Percentiles rank a stretch among this genome's conserved stretches.
These are phyloP conservation scores for Lachnum nothofagi DNA, from an alignment of 2,329 filamentous ascomycete genomes.

Conservation along the genomic window DNA sequence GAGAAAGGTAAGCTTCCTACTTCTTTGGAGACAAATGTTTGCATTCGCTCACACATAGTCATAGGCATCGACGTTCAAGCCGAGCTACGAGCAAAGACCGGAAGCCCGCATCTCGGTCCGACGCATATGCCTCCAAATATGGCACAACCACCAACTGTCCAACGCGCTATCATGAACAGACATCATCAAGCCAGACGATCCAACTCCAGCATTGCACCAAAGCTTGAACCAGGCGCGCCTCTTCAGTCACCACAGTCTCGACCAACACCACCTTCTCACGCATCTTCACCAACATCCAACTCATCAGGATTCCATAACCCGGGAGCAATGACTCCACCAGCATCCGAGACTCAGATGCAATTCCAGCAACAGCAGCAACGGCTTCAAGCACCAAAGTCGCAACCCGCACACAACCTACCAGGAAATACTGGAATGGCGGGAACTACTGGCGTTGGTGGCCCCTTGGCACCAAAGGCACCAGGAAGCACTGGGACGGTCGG, in stretches of 20 bases:
- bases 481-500: constrained; percentile 33
- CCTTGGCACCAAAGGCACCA: constrained; percentile 28
- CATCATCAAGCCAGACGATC: constrained; percentile 67
- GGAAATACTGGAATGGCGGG: constrained; percentile 21
- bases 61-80: constrained; percentile 94
- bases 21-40: not conserved
- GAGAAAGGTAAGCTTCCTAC: constrained; percentile 68
- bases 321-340: constrained; percentile 57
- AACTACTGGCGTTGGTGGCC: constrained; percentile 24
- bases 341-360: constrained; percentile 50
- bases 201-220: constrained; percentile 69
- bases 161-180: constrained; percentile 74
- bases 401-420: constrained; percentile 26
- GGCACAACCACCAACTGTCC: constrained; percentile 70
- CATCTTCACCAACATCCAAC: constrained; percentile 59
- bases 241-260: constrained; percentile 63
- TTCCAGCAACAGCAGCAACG: constrained; percentile 44
- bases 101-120: constrained; percentile 72
- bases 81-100: constrained; percentile 87
- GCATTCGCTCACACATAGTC: constrained; percentile 12
- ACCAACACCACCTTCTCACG: constrained; percentile 76
- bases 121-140: constrained; percentile 63
- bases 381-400: constrained; percentile 27
- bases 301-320: constrained; percentile 58
- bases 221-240: constrained; percentile 53